These are phyloP conservation scores for Bipolaris zeicola DNA, from an alignment of 2,329 filamentous ascomycete species.

Conservation along the genomic window DNA sequence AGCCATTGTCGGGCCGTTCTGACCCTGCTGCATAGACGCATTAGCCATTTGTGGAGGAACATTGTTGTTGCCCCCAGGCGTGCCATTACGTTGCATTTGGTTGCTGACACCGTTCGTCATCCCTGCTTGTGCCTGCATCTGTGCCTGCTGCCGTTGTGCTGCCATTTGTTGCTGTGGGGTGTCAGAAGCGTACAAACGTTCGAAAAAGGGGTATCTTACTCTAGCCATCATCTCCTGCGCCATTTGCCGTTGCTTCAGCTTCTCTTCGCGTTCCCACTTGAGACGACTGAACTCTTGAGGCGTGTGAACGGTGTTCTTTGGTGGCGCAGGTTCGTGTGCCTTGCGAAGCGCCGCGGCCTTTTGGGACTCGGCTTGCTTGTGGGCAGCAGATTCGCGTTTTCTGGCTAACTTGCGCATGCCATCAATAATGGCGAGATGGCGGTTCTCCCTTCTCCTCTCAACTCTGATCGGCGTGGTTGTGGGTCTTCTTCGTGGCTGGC, in stretches of 20 bases:
- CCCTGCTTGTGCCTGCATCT: conserved; percentile 47
- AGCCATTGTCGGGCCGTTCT: conserved; percentile 41
- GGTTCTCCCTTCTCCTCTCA: conserved; percentile 82
- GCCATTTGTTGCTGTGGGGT: conserved; percentile 42
- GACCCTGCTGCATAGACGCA: conserved; percentile 34
- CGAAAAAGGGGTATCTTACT: conserved; percentile 42
- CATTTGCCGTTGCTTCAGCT: conserved; percentile 60
- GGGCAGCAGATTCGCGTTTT: conserved; percentile 82
- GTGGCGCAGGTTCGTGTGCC: conserved; percentile 70
- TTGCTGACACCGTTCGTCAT: conserved; percentile 42
- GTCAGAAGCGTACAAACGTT: conserved; percentile 15
- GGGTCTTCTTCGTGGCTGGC: conserved; percentile 63
- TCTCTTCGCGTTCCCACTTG: conserved; percentile 84
- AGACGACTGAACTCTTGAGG: conserved; percentile 90
- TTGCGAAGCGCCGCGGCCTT: conserved; percentile 81
- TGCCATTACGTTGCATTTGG: conserved; percentile 52
- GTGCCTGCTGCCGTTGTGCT: conserved; percentile 46
- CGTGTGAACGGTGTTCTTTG: conserved; percentile 68
- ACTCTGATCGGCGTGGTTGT: conserved; percentile 81
- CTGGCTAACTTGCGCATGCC: conserved; percentile 95
- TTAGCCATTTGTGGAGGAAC: conserved; percentile 40
- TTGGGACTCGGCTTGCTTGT: conserved; percentile 81
- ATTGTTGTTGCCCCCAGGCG: conserved; percentile 43
- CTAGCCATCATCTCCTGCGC: conserved; percentile 60
- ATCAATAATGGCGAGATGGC: conserved; percentile 87